These are phyloP conservation scores for Cystobasidiopsis lactophilus DNA, from an alignment of 768 basidiomycete species.

Conservation along the genomic window DNA sequence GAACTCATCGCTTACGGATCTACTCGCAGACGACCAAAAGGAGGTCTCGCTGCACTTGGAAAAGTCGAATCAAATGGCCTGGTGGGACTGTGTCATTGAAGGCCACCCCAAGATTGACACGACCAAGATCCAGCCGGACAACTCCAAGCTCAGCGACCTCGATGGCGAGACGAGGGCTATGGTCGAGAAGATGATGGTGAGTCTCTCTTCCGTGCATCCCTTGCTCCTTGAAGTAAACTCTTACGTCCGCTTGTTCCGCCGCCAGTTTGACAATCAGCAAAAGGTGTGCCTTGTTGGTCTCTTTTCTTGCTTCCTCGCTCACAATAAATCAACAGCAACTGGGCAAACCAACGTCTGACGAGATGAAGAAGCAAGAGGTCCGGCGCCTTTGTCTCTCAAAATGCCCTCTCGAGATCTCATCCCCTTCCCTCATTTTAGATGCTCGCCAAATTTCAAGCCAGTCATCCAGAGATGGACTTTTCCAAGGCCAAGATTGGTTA, in stretches of 20 bases:
- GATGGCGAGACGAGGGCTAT: conserved; percentile 90
- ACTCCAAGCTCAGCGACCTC: conserved; percentile 86
- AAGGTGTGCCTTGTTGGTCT: conserved; percentile 20
- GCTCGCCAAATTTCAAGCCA: conserved; percentile 65
- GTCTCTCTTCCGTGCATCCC: conserved; percentile 20
- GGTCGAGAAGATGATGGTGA: conserved; percentile 99
- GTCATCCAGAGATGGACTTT: conserved; percentile 86
- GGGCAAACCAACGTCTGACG: conserved; percentile 20
- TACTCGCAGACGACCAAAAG: conserved; percentile 49
- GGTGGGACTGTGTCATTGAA: conserved; percentile 94
- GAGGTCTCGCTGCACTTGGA: conserved; percentile 54
- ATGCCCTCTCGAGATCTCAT: background rate
- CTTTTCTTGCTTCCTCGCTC: background rate
- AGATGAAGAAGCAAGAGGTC: conserved; percentile 18
- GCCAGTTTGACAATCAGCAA: conserved; percentile 30
- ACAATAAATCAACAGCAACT: conserved; percentile 12
- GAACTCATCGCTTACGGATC: background rate
- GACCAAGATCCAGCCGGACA: conserved; percentile 78
- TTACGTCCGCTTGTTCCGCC: background rate
- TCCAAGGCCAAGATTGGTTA: conserved; percentile 31
- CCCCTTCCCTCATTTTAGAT: conserved; percentile 35
- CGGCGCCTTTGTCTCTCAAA: background rate
- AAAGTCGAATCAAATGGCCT: conserved; percentile 65
- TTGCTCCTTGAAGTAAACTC: background rate
- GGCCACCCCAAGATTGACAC: conserved; percentile 95